These are phyloP conservation scores for Tylopilus sp. DNA, from an alignment of 1,284 basidiomycete genomes.

Conservation along the genomic window DNA sequence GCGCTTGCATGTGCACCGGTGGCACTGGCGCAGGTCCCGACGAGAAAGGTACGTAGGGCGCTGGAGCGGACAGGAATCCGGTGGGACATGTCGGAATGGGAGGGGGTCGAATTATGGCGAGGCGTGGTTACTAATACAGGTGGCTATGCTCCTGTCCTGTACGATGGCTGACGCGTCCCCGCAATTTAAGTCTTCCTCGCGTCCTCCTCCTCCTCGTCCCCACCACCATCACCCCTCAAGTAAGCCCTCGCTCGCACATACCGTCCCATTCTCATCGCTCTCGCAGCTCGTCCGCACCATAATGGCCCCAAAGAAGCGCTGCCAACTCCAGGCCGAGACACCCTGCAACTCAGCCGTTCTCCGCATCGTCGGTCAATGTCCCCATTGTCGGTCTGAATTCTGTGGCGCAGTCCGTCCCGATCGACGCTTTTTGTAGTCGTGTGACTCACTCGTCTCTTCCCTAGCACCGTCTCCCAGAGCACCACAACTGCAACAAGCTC, in stretches of 20 bases:
- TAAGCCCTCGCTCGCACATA: neutral
- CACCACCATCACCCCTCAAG: slow-evolving; percentile 2
- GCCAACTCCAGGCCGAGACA: slow-evolving; percentile 64
- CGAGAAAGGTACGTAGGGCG: slow-evolving; percentile 57
- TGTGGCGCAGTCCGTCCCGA: slow-evolving; percentile 64
- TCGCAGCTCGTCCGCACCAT: slow-evolving; percentile 1
- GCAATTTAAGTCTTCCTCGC: slow-evolving; percentile 22
- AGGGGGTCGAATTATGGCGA: slow-evolving; percentile 71
- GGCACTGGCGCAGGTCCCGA: slow-evolving; percentile 54
- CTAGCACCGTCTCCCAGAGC: slow-evolving; percentile 81
- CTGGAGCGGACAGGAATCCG: slow-evolving; percentile 53
- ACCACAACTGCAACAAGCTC: slow-evolving; percentile 74
- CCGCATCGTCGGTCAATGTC: slow-evolving; percentile 78
- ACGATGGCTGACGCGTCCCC: slow-evolving; percentile 32
- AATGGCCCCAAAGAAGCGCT: slow-evolving; percentile 83
- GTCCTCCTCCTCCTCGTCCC: slow-evolving; percentile 2
- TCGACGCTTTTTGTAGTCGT: slow-evolving; percentile 8
- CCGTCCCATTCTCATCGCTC: neutral
- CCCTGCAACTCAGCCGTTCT: slow-evolving; percentile 75
- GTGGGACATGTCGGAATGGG: slow-evolving; percentile 72
- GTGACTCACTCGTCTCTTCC: slow-evolving; percentile 13
- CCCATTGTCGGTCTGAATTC: slow-evolving; percentile 72
- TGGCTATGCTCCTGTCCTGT: slow-evolving; percentile 24
- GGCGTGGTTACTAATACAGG: slow-evolving; percentile 5
- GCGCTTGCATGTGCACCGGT: slow-evolving; percentile 54